Conservation (phyloP, 768 basidiomycete genomes). For the Tylopilus balloui region DNA sequence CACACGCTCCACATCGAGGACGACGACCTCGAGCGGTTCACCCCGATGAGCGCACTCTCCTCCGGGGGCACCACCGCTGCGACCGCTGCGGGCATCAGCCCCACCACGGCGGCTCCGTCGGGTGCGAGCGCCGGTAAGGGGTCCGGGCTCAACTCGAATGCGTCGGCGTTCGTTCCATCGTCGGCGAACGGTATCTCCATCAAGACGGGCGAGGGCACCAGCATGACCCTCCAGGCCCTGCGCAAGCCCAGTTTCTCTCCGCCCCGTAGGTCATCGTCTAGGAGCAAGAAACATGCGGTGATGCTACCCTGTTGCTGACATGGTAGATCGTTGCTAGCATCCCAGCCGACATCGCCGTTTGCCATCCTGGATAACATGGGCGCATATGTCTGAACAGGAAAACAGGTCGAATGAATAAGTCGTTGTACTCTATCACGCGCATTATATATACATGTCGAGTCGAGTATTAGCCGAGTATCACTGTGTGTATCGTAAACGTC, state of each 20-base stretch:
- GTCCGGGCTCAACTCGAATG: constrained; percentile 20
- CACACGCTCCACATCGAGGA: constrained; percentile 32
- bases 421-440: neutral
- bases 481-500: neutral
- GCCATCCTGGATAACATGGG: constrained; percentile 23
- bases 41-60: constrained; percentile 7
- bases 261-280: constrained; percentile 14
- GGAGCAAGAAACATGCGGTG: too few relatives aligned
- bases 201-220: constrained; percentile 21
- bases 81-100: neutral
- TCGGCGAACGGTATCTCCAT: constrained; percentile 14
- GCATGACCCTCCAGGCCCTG: constrained; percentile 9
- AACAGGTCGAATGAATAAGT: neutral
- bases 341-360: constrained; percentile 25
- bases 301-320: neutral
- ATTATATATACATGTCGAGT: neutral
- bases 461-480: neutral
- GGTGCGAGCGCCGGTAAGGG: neutral
- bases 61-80: neutral
- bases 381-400: constrained; percentile 8
- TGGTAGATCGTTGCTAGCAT: constrained; percentile 9
- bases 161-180: constrained; percentile 24
- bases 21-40: constrained; percentile 22
- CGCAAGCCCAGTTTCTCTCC: constrained; percentile 24
- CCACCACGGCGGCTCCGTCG: neutral